A percentile compares a stretch with the other conserved stretches of the same genome.
phyloP scores from a whole-genome alignment of 306 rosid genomes.

The Fragaria nilgerrensis region DNA sequence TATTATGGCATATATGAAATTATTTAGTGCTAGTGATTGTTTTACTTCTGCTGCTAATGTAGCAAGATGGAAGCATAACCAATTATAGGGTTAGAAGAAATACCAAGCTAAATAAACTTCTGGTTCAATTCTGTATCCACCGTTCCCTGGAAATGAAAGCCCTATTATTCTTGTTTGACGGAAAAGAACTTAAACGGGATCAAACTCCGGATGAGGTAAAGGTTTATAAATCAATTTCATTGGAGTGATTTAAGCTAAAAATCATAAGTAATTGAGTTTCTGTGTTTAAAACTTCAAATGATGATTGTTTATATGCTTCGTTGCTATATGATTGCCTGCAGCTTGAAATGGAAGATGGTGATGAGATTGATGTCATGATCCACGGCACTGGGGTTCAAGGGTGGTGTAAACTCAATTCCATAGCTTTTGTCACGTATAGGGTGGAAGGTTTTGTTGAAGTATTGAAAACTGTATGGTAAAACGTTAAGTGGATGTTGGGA shows the following conservation, averaged over 20 bases:
- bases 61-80: not conserved
- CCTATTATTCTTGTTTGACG: not conserved
- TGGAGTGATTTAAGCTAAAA: not conserved
- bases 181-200: not conserved
- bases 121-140: not conserved
- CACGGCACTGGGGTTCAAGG: not conserved
- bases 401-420: not conserved
- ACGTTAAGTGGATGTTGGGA: not conserved
- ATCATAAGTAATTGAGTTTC: not conserved
- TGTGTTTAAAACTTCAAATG: not conserved
- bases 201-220: not conserved
- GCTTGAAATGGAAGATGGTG: constrained; percentile 1
- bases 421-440: not conserved
- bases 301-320: not conserved
- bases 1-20: not conserved
- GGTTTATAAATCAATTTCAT: not conserved
- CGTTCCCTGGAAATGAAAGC: not conserved
- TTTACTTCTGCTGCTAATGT: not conserved
- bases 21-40: not conserved
- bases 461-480: not conserved
- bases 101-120: not conserved
- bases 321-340: not conserved
- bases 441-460: not conserved
- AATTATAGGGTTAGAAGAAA: not conserved
- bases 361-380: not conserved